Base-by-base conservation (phyloP, 345 rosid genomes). In the Balakata baccata region DNA sequence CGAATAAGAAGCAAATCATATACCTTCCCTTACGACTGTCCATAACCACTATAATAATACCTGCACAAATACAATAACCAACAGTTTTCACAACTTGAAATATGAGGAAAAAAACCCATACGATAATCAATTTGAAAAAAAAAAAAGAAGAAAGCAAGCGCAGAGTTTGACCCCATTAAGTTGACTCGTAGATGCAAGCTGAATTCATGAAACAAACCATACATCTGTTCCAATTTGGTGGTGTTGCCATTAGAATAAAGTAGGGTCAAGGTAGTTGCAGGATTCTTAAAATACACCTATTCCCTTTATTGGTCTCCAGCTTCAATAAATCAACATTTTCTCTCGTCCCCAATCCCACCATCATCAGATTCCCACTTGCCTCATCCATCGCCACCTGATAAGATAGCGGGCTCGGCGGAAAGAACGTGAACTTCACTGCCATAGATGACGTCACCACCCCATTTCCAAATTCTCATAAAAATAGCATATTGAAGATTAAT, bases 21-120 rank as follows among this genome's bases (percentile, higher is more conserved):
- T 87, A 91, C 98, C 97, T 93, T 93, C 64, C 97, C 98, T 41
- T 86, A 70, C 6, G 98, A 94, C 66, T 84, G 88, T 8, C 98
- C 98, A 63, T 94, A 94, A 2, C 98, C 98, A 20, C 96, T 90
- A 77, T 94, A 94, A 81, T 94, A 97, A 78, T 94, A 94, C 84
- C 98, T 92, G 87, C 80, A 74, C 16, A 72, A 67, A 72, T 47
- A 70, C 10, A 10, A 23, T 49, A 17, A 69, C 46, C 59, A n/a
- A 37, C 45, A 52, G 39, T 62, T 34, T 29, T 61, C 6, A 63
- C 64, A 38, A 25, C 39, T 37, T n/a, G 61, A 25, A 34, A 14
- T 12, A 53, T 14, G 2, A 53, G 50, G 23, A 76, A 10, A 47
- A 16, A 13, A 8, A 11, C 20, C 45, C 12, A 60, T 17, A 52